Percentiles rank a stretch among this genome's conserved stretches.
These are phyloP conservation scores for Kluyveromyces wickerhamii DNA, from an alignment of 805 yeast species.

Conservation along the genomic window DNA sequence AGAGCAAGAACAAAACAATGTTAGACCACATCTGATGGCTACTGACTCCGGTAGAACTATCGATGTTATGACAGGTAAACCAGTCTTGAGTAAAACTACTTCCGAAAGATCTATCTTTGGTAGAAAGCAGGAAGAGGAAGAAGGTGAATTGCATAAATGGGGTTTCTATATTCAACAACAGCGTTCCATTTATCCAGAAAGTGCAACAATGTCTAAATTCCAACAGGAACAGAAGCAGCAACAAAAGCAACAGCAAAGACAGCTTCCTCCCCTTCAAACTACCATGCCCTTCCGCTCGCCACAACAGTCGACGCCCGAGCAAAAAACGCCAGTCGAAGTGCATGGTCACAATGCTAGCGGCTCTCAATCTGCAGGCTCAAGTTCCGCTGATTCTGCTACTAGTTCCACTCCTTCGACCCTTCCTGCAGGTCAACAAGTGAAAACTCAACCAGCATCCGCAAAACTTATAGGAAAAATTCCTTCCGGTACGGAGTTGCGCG, in stretches of 20 bases:
- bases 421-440: too few relatives aligned
- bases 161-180: conserved; percentile 73
- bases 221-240: conserved; percentile 4
- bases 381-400: not conserved
- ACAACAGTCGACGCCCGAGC: conserved; percentile 1
- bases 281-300: not conserved
- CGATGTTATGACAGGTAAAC: conserved; percentile 64
- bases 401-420: not conserved
- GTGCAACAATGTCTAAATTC: not conserved
- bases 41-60: conserved; percentile 52
- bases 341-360: not conserved
- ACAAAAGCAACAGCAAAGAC: not conserved
- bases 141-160: conserved; percentile 85
- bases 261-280: not conserved
- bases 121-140: conserved; percentile 81
- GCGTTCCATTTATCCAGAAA: conserved; percentile 29
- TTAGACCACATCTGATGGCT: conserved; percentile 62
- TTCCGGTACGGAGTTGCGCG: conserved; percentile 41
- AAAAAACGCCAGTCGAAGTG: not conserved
- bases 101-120: conserved; percentile 59
- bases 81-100: conserved; percentile 54
- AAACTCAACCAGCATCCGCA: conserved; percentile 10
- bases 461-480: conserved; percentile 33
- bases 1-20: conserved; percentile 2
- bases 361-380: not conserved